Evolutionary conservation across 1,284 basidiomycete genomes (phyloP), one percentile per base, ranked within the genome.

Genomic region (Ceratobasidium sp.): DNA sequence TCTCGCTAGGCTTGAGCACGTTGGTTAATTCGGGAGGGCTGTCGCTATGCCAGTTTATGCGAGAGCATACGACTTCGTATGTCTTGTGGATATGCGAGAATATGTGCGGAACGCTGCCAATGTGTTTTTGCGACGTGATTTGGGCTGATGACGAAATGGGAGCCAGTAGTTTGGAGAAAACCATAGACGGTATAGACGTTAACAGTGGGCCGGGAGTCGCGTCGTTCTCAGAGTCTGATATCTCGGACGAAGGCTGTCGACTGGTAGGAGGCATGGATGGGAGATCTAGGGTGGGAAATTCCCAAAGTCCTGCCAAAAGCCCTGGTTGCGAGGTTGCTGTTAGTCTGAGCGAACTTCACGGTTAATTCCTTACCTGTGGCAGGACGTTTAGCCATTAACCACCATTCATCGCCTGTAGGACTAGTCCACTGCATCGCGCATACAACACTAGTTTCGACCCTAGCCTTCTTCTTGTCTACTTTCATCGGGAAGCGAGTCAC

Each of bases 51-150:
- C 40, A 58, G 31, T 62, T 57, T 52, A 52, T 12, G 20, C 45
- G 38, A 5, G 70, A 35, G 20, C 65, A 90, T 71, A 89, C 85
- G 40, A 90, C 84, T 73, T 91, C 87, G 79, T 96, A 97, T 8
- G 91, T 94, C 81, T 96, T 93, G 75, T 84, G 87, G 76, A 97
- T 92, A 77, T 98, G 95, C 1, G 91, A 93, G 79, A 97, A 98
- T 62, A 94, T 82, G 76, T 97, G 95, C 1, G 88, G 73, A 35
- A 96, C 86, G 69, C 89, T 86, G 17, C 89, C 88, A 22, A 80
- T 84, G 17, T 82, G 79, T 68, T 80, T 79, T 58, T 87, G 80
- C 64, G 82, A 79, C 42, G 78, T 76, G 40, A 89, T 82, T 32
- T 75, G 78, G 56, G 82, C 69, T 42, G 68, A 58, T n/a, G 35